These are phyloP conservation scores for Colletotrichum acutatum DNA, from an alignment of 2,329 filamentous ascomycete species.

Conservation along the genomic window DNA sequence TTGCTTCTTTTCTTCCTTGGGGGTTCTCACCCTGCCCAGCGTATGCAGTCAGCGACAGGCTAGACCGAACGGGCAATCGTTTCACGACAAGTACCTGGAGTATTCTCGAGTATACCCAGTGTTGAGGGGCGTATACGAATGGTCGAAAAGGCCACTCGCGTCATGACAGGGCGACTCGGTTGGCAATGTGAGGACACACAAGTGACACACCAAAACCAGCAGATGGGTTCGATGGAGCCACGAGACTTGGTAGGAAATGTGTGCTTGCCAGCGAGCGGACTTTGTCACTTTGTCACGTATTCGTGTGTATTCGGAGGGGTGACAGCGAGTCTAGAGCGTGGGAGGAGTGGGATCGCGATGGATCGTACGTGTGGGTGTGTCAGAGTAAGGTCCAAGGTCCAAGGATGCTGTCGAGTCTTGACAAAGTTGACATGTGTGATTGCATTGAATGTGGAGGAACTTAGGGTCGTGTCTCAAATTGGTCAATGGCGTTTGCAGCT, in stretches of 20 bases:
- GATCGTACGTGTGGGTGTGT: slow-evolving; percentile 6
- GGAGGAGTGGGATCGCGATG: slow-evolving; percentile 17
- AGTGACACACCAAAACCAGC: neutral
- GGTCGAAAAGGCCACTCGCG: slow-evolving; percentile 18
- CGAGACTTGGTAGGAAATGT: neutral
- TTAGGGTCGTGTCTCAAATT: neutral
- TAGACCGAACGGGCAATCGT: slow-evolving; percentile 15
- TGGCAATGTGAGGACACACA: neutral
- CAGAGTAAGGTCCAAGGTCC: neutral
- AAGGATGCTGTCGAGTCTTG: neutral
- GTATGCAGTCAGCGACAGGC: slow-evolving; percentile 12
- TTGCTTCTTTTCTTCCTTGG: neutral
- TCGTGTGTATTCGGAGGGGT: neutral
- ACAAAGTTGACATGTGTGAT: slow-evolving; percentile 1
- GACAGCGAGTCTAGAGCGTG: neutral
- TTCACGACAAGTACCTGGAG: neutral
- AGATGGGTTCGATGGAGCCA: neutral
- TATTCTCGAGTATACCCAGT: neutral
- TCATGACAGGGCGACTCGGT: neutral
- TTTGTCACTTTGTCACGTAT: neutral
- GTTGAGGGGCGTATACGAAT: slow-evolving; percentile 20
- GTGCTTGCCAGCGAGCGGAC: neutral
- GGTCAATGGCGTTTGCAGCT: slow-evolving; percentile 20
- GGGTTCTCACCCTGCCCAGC: neutral
- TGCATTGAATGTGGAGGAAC: slow-evolving; percentile 14